Evolutionary conservation across 257 asterid genomes (phyloP).

Genomic region (Phtheirospermum japonicum): DNA sequence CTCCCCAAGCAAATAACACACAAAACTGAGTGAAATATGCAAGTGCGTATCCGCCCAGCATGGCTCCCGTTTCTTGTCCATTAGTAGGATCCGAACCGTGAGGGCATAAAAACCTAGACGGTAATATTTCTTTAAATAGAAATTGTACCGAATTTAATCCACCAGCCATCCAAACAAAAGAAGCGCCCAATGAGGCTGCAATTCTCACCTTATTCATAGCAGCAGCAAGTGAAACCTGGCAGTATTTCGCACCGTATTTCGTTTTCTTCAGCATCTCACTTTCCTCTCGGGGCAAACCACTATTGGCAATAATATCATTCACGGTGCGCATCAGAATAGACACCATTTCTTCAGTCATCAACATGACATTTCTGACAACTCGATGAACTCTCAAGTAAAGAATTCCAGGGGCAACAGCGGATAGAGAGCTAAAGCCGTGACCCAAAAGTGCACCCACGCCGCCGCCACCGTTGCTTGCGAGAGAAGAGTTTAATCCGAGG

Average conservation of each 20-base stretch:
- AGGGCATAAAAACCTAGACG: slow-evolving; percentile 80
- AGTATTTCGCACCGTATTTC: slow-evolving; percentile 53
- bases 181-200: slow-evolving; percentile 87
- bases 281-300: slow-evolving; percentile 41
- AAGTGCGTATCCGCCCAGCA: slow-evolving; percentile 83
- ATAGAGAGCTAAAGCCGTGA: slow-evolving; percentile 91
- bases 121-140: slow-evolving; percentile 68
- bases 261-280: slow-evolving; percentile 64
- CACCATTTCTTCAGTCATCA: slow-evolving; percentile 76
- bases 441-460: slow-evolving; percentile 95
- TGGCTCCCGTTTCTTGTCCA: slow-evolving; percentile 50
- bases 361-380: slow-evolving; percentile 65
- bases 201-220: slow-evolving; percentile 73
- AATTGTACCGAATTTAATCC: slow-evolving; percentile 56
- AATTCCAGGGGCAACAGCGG: slow-evolving; percentile 92
- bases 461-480: slow-evolving; percentile 73
- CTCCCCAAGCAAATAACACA: slow-evolving; percentile 80
- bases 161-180: slow-evolving; percentile 82
- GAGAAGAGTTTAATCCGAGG: slow-evolving; percentile 61
- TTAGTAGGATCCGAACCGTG: slow-evolving; percentile 41
- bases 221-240: slow-evolving; percentile 75
- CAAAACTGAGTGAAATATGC: slow-evolving; percentile 67
- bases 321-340: slow-evolving; percentile 75
- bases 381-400: slow-evolving; percentile 74
- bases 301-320: slow-evolving; percentile 48